These are phyloP conservation scores for Davidsoniella eucalypti DNA, from an alignment of 2,329 filamentous ascomycete genomes.

Conservation along the genomic window DNA sequence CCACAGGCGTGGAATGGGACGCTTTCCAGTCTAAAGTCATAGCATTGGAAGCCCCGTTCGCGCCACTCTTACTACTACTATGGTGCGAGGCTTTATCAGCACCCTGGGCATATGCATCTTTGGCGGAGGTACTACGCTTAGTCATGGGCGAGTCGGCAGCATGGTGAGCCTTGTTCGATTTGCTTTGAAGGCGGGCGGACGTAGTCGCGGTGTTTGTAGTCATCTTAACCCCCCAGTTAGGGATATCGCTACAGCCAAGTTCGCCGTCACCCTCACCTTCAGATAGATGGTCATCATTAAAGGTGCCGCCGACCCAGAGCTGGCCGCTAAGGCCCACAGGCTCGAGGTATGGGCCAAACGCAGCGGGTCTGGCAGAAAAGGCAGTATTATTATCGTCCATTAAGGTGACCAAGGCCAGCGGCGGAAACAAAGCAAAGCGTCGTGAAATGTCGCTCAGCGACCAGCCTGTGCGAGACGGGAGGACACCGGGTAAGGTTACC, in stretches of 20 bases:
- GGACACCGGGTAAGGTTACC: constrained; percentile 11
- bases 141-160: not conserved
- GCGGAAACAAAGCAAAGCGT: constrained; percentile 79
- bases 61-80: too few species aligned
- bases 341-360: constrained; percentile 72
- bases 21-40: constrained; percentile 14
- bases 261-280: constrained; percentile 59
- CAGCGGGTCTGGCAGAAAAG: constrained; percentile 82
- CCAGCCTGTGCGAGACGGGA: constrained; percentile 14
- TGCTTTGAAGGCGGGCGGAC: constrained; percentile 4
- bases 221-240: constrained; percentile 53
- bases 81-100: constrained; percentile 13
- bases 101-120: not conserved
- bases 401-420: constrained; percentile 86
- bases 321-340: constrained; percentile 66
- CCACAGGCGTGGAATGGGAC: not conserved
- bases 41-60: constrained; percentile 8
- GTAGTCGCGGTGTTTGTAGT: constrained; percentile 17
- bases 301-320: constrained; percentile 85
- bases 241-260: constrained; percentile 86
- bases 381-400: constrained; percentile 98
- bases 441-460: constrained; percentile 52
- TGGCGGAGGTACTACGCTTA: not conserved
- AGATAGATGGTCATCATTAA: constrained; percentile 59
- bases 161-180: constrained; percentile 12